Evolutionary conservation across 768 basidiomycete genomes (phyloP), one percentile per base, ranked within the genome.

Genomic region (Collybiopsis luxurians): DNA sequence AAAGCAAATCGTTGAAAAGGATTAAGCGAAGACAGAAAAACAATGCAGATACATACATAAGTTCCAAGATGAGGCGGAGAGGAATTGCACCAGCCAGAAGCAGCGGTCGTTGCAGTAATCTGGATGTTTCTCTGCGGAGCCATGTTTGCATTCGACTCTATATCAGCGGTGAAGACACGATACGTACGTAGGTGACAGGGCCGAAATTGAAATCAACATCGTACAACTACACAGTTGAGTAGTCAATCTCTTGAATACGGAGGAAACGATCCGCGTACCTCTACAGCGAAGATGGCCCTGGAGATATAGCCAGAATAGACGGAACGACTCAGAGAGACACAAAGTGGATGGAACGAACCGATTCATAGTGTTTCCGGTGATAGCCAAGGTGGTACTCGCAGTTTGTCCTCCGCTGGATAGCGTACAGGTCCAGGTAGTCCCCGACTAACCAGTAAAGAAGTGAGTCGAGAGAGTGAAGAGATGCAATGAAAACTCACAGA

Each of bases 171-270:
- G 4, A 26, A 40, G 3, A 47, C 23, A 30, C 10, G 46, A 9
- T 2, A 55, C 62, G 6, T 38, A 62, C 63, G 31, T 63, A 67
- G 53, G 58, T 60, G 46, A 67, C 61, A 15, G 66, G 66, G 13
- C 66, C 66, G 49, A 67, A 67, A 28, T 67, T 59, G 59, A 67
- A 67, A n/a, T 65, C 57, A 17, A 67, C 65, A 42, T 62, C 55
- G 19, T 62, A 64, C 13, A 67, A 42, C 66, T 67, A 38, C 5
- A 26, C 10, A 21, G 19, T 31, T 19, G 21, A 4, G 11, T 27
- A 21, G 40, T 31, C 26, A 43, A n/a, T 31, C 10, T 28, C 28
- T 24, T 45, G 26, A 11, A 21, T n/a, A 59, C 19, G n/a, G 47
- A 21, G 3, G 19, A 47, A 6, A 21, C 9, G 26, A 53, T 11